Evolutionary conservation across 768 basidiomycete genomes (phyloP).

Genomic region (Lentinula boryana): DNA sequence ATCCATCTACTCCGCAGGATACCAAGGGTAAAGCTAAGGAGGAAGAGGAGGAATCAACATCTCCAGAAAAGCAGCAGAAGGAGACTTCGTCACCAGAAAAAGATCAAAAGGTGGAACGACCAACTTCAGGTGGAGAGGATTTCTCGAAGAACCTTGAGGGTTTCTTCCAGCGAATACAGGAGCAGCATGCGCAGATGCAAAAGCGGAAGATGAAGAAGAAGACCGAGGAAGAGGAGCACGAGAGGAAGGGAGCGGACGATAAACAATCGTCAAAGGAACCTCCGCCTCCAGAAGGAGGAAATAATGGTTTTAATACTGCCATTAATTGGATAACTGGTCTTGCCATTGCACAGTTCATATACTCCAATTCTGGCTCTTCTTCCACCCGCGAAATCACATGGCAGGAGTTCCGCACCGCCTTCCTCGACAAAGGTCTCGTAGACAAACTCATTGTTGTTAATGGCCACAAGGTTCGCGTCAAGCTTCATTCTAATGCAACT

Average conservation of each 20-base stretch:
- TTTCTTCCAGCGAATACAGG: slow-evolving; percentile 67
- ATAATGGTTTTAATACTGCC: slow-evolving; percentile 48
- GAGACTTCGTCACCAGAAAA: slow-evolving; percentile 5
- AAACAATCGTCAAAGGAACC: slow-evolving; percentile 34
- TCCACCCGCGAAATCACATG: slow-evolving; percentile 91
- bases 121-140: slow-evolving; percentile 21
- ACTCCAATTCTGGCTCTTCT: slow-evolving; percentile 47
- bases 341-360: slow-evolving; percentile 60
- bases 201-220: slow-evolving; percentile 21
- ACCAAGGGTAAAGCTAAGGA: slow-evolving; percentile 27
- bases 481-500: slow-evolving; percentile 86
- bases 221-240: slow-evolving; percentile 20
- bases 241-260: slow-evolving; percentile 14
- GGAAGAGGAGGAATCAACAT: slow-evolving; percentile 16
- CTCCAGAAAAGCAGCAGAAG: slow-evolving; percentile 4
- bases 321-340: slow-evolving; percentile 52
- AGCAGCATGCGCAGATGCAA: slow-evolving; percentile 31
- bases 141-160: slow-evolving; percentile 69
- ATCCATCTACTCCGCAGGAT: slow-evolving; percentile 19
- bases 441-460: slow-evolving; percentile 93
- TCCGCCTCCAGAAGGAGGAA: slow-evolving; percentile 31
- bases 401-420: slow-evolving; percentile 98
- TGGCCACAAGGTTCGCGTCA: slow-evolving; percentile 83
- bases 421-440: slow-evolving; percentile 94
- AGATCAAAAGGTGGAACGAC: slow-evolving; percentile 7